Percentiles rank a stretch among this genome's conserved stretches.
These are phyloP conservation scores for Sphagnurus paluster DNA, from an alignment of 1,284 basidiomycete species.

Conservation along the genomic window DNA sequence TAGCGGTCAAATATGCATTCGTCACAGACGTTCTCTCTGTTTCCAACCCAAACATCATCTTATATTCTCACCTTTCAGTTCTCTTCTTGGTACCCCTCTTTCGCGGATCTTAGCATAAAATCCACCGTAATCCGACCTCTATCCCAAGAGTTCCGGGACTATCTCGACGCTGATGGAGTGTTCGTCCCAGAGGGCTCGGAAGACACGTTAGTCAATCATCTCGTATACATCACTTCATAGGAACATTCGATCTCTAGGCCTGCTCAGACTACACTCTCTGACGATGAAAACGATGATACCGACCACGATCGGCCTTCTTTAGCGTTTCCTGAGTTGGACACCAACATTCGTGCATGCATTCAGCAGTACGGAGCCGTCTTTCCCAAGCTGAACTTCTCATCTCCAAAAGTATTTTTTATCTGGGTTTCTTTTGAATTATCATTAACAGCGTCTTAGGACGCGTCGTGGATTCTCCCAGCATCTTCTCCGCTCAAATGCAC, in stretches of 20 bases:
- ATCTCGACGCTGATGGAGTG: constrained; percentile 79
- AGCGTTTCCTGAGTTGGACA: constrained; percentile 79
- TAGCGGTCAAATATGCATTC: constrained; percentile 9
- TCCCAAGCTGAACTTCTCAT: constrained; percentile 94
- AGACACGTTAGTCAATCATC: constrained; percentile 51
- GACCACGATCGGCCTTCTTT: constrained; percentile 39
- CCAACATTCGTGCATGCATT: constrained; percentile 70
- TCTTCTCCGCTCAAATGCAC: constrained; percentile 86
- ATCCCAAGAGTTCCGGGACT: constrained; percentile 63
- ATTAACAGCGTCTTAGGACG: constrained; percentile 60
- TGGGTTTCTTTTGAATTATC: constrained; percentile 17
- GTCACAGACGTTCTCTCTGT: constrained; percentile 30
- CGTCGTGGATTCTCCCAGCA: constrained; percentile 89
- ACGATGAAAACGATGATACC: constrained; percentile 43
- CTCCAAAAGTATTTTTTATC: constrained; percentile 87
- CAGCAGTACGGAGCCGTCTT: constrained; percentile 82
- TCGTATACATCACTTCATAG: not conserved
- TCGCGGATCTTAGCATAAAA: constrained; percentile 71
- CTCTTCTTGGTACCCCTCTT: constrained; percentile 85
- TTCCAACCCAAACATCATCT: constrained; percentile 50
- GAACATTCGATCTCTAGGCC: constrained; percentile 40
- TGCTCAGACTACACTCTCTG: constrained; percentile 56
- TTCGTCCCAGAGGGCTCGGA: constrained; percentile 85
- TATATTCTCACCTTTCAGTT: constrained; percentile 81
- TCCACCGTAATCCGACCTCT: constrained; percentile 79